Conservation (phyloP, 179 eudicot species). For the Silene vulgaris region DNA sequence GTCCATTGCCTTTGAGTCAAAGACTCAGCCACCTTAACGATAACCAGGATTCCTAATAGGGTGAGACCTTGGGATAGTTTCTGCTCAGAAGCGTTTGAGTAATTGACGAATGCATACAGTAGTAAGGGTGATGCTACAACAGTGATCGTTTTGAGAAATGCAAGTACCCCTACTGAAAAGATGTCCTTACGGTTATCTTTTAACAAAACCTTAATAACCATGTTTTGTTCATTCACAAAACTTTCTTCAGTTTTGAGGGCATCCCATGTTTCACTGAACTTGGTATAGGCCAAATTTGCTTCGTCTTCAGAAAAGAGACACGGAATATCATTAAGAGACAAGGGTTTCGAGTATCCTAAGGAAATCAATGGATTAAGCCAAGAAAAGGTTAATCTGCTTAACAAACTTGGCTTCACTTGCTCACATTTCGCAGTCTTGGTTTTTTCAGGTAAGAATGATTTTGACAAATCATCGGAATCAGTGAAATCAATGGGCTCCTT, state of each 20-base stretch:
- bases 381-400: slow-evolving; percentile 49
- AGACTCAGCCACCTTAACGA: slow-evolving; percentile 50
- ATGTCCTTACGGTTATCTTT: slow-evolving; percentile 47
- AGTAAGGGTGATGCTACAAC: slow-evolving; percentile 43
- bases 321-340: slow-evolving; percentile 57
- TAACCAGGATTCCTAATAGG: slow-evolving; percentile 46
- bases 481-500: slow-evolving; percentile 12
- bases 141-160: slow-evolving; percentile 38
- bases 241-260: slow-evolving; percentile 24
- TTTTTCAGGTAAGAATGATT: slow-evolving; percentile 38
- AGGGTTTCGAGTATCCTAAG: slow-evolving; percentile 47
- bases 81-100: slow-evolving; percentile 22
- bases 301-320: slow-evolving; percentile 50
- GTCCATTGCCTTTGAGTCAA: slow-evolving; percentile 61
- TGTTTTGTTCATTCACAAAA: slow-evolving; percentile 20
- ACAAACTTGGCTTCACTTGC: slow-evolving; percentile 24
- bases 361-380: slow-evolving; percentile 55
- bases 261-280: slow-evolving; percentile 42
- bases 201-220: slow-evolving; percentile 35
- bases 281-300: slow-evolving; percentile 45
- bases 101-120: slow-evolving; percentile 23
- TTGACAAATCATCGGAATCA: slow-evolving; percentile 22
- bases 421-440: slow-evolving; percentile 19
- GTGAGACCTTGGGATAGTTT: slow-evolving; percentile 31
- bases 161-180: slow-evolving; percentile 38